Evolutionary conservation across 2,329 filamentous ascomycete species (phyloP).

Genomic region (Byssochlamys sp.): DNA sequence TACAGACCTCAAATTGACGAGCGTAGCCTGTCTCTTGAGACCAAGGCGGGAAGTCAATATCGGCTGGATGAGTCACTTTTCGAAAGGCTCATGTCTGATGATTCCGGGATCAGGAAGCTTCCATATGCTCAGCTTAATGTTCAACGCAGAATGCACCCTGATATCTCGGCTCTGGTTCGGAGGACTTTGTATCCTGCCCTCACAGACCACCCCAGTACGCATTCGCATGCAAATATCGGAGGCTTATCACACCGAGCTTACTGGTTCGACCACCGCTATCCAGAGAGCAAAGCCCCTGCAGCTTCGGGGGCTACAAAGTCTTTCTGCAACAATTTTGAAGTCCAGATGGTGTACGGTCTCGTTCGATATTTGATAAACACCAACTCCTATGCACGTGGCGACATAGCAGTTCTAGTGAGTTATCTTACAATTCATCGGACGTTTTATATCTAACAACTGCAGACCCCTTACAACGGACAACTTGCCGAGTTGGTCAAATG

Average conservation of each 20-base stretch:
- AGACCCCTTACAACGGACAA: slow-evolving; percentile 44
- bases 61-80: slow-evolving; percentile 40
- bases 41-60: slow-evolving; percentile 22
- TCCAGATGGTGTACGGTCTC: slow-evolving; percentile 50
- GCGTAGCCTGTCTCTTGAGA: slow-evolving; percentile 11
- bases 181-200: slow-evolving; percentile 47
- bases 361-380: slow-evolving; percentile 55
- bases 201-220: slow-evolving; percentile 34
- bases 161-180: slow-evolving; percentile 47
- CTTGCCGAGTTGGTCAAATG: slow-evolving; percentile 31
- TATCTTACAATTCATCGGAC: background rate
- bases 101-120: slow-evolving; percentile 7
- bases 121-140: slow-evolving; percentile 37
- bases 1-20: background rate
- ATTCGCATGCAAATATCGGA: slow-evolving; percentile 27
- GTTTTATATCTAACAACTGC: background rate
- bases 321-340: slow-evolving; percentile 42
- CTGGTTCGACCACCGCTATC: slow-evolving; percentile 37
- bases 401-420: slow-evolving; percentile 51
- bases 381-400: slow-evolving; percentile 45
- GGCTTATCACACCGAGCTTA: slow-evolving; percentile 38
- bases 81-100: slow-evolving; percentile 33
- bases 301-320: slow-evolving; percentile 20
- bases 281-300: slow-evolving; percentile 21
- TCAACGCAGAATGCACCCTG: slow-evolving; percentile 56